Evolutionary conservation across 768 basidiomycete species (phyloP), one percentile per base, ranked within the genome.

Genomic region (Phaeotremella skinneri): DNA sequence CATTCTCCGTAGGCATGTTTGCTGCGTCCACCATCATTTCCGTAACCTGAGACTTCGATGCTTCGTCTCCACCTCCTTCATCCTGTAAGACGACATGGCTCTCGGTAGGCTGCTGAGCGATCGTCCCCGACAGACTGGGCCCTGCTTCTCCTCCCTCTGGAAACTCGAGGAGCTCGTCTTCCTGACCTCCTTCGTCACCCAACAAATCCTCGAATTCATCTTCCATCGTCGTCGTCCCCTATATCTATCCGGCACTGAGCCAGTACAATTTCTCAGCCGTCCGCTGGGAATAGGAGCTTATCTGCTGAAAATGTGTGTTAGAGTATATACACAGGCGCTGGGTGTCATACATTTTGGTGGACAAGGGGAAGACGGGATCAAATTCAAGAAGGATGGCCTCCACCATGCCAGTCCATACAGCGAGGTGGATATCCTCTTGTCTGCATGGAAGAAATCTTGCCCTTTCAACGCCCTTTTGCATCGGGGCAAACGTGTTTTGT

Each of bases 191-290:
- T 11, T 26, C 21, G 23, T 55, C 58, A 31, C 58, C 37, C 20
- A 64, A 29, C 26, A 64, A 43, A 50, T 64, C 63, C 30, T 64
- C 63, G 23, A 59, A 64, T n/a, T 61, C 52, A 25, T 53, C 63
- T 30, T 63, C 62, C 57, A 59, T 59, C 39, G 11, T 39, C n/a
- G n/a, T n/a, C 37, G n/a, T 39, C n/a, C 37, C 43, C 6, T 45
- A 14, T 13, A 21, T 11, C 23, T 21, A 13, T 45, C 43, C 6
- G 43, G 13, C 43, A 23, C 21, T 20, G 7, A 20, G 11, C 43
- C 37, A 9, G 37, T 39, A 39, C 37, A n/a, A 39, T n/a, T n/a
- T n/a, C n/a, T n/a, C n/a, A n/a, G n/a, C n/a, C n/a, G n/a, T n/a
- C n/a, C n/a, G n/a, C n/a, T n/a, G n/a, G n/a, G n/a, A n/a, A n/a